A percentile compares a stretch with the other conserved stretches of the same genome.
phyloP scores from a whole-genome alignment of 495 filamentous ascomycete species.

The Poronia punctata region DNA sequence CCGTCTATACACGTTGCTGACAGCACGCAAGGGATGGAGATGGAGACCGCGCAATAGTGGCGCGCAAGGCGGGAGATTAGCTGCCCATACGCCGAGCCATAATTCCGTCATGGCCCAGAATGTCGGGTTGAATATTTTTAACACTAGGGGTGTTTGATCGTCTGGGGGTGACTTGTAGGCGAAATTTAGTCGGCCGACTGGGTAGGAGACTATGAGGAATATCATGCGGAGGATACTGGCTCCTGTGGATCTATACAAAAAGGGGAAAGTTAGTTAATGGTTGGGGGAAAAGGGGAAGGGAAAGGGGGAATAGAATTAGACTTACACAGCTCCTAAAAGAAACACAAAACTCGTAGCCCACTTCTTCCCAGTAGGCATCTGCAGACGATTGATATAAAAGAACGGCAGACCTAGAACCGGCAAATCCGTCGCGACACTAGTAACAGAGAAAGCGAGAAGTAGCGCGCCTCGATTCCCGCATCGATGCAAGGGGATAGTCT shows the following conservation, averaged over 20 bases:
- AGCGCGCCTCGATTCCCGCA: constrained; percentile 7
- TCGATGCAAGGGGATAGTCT: constrained; percentile 2
- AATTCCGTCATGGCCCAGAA: constrained; percentile 5
- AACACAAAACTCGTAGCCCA: constrained; percentile 4
- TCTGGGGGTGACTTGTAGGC: constrained; percentile 2
- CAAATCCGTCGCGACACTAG: constrained; percentile 5
- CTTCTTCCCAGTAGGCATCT: constrained; percentile 5
- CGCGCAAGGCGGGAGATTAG: constrained; percentile 6
- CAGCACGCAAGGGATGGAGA: constrained; percentile 2
- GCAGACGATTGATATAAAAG: constrained; percentile 5
- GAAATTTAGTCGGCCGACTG: constrained; percentile 6
- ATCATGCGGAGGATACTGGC: constrained; percentile 7
- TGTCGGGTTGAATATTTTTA: constrained; percentile 6
- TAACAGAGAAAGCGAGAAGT: constrained; percentile 5
- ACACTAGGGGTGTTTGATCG: constrained; percentile 5
- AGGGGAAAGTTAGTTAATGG: neutral
- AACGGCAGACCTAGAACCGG: constrained; percentile 4
- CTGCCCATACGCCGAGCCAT: constrained; percentile 5
- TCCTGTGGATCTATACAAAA: constrained; percentile 1
- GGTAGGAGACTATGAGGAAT: constrained; percentile 7
- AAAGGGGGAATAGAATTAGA: neutral
- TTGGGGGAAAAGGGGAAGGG: neutral
- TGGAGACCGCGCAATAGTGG: neutral
- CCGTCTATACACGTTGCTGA: constrained; percentile 5
- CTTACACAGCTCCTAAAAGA: constrained; percentile 4